Percentiles rank a stretch among this genome's conserved stretches.
phyloP scores from a whole-genome alignment of 1,139 yeast genomes.

The Debaryomycetaceae sp. region DNA sequence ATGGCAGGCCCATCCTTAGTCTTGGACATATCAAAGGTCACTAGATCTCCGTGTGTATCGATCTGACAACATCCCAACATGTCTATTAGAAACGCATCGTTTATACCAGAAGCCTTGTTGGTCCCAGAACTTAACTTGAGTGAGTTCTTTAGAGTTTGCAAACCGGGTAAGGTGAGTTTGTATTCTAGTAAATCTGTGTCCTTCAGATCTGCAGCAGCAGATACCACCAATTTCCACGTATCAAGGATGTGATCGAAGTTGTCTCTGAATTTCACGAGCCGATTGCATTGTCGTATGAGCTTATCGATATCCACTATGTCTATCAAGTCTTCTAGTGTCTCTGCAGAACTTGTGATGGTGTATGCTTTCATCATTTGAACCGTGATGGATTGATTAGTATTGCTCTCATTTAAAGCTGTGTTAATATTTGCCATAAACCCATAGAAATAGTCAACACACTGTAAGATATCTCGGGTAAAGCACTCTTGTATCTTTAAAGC shows the following conservation, averaged over 20 bases:
- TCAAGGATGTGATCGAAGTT: conserved; percentile 24
- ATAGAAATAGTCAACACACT: conserved; percentile 35
- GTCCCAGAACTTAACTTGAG: conserved; percentile 27
- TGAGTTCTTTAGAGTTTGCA: conserved; percentile 27
- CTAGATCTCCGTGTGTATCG: conserved; percentile 25
- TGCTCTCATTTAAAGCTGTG: conserved; percentile 8
- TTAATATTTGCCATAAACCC: conserved; percentile 14
- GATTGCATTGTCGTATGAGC: conserved; percentile 23
- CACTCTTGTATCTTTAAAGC: conserved; percentile 28
- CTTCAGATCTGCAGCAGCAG: conserved; percentile 12
- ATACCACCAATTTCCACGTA: conserved; percentile 36
- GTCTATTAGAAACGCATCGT: conserved; percentile 39
- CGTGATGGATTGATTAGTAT: conserved; percentile 22
- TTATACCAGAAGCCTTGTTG: conserved; percentile 14
- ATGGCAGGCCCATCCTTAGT: conserved; percentile 27
- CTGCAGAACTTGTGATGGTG: conserved; percentile 24
- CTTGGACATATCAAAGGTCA: conserved; percentile 28
- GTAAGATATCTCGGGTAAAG: conserved; percentile 30
- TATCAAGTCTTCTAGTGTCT: conserved; percentile 20
- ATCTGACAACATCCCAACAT: conserved; percentile 40
- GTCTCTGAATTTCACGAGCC: conserved; percentile 34
- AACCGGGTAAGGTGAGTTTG: conserved; percentile 28
- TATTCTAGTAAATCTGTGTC: conserved; percentile 9
- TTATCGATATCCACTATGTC: conserved; percentile 45
- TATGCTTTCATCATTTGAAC: conserved; percentile 26